Base-by-base conservation (phyloP, 2,329 filamentous ascomycete species). In the Colletotrichum higginsianum region DNA sequence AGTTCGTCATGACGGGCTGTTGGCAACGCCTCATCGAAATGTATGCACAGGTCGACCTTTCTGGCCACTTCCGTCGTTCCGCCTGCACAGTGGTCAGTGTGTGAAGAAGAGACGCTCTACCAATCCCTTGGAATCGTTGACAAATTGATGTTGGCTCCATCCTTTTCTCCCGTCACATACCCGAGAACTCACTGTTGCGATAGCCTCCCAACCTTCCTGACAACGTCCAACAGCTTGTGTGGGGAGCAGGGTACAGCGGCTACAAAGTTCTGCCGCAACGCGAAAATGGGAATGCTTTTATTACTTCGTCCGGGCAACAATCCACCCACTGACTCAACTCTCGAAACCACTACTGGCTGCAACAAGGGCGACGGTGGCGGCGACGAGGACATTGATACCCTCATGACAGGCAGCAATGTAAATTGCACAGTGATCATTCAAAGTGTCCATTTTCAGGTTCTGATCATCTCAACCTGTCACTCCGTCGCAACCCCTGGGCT, bases 41-140 rank as follows among this genome's bases (percentile, higher is more conserved):
- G 21, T 55, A 38, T 72, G 69, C 60, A 67, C 52, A 30, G 52
- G n/a, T 53, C 47, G 57, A 56, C 67, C 64, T 73, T 44, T 71
- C 73, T 73, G 71, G 15, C 64, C 38, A 47, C 42, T 73, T 62
- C 73, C 73, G 71, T 50, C 42, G 53, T 73, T 57, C 73, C 73
- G 64, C 44, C 62, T 73, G 73, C 73, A 71, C 58, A 67, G 67
- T 46, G 64, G 52, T 42, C 52, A 26, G 64, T 50, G 42, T 50
- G 49, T 46, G 69, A 56, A 63, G 38, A 52, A 63, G 40, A 57
- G 18, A 62, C 35, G 35, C 57, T 55, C 55, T 61, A 73, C 61
- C 66, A 73, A 47, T 61, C 55, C 58, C 53, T 58, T 67, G 61
- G 66, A 62, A 71, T 66, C 38, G 23, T 47, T 42, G 56, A 21